phyloP scores from a whole-genome alignment of 257 asterid genomes.

The Striga asiatica region DNA sequence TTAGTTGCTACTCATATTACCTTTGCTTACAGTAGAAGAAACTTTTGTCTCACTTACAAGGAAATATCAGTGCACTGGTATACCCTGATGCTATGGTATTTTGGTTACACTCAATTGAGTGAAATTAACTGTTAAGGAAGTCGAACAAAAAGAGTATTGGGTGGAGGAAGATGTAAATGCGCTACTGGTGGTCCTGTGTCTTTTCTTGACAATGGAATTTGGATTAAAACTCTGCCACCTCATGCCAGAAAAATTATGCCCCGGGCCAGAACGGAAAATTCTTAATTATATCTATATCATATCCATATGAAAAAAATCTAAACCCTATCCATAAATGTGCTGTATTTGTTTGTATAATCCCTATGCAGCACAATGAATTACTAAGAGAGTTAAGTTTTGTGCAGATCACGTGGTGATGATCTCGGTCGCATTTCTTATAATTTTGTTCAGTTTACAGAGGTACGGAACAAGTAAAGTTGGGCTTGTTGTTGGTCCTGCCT shows the following conservation, averaged over 20 bases:
- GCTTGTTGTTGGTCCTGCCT: constrained; percentile 91
- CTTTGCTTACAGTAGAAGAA: background rate
- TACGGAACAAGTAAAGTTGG: constrained; percentile 98
- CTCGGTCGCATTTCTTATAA: constrained; percentile 72
- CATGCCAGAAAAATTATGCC: too few species aligned
- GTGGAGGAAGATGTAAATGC: too few species aligned
- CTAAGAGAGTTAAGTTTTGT: constrained; percentile 29
- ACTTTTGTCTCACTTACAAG: background rate
- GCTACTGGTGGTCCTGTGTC: too few species aligned
- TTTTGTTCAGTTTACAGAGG: constrained; percentile 87
- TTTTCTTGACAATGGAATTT: constrained; percentile 12
- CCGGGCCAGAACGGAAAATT: too few species aligned
- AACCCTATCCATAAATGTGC: constrained; percentile 6
- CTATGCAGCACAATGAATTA: constrained; percentile 7
- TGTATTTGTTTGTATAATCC: constrained; percentile 6
- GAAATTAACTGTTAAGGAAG: too few species aligned
- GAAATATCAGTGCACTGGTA: constrained; percentile 7
- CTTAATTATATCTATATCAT: too few species aligned
- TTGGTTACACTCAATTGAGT: too few species aligned
- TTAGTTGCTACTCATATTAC: constrained; percentile 4
- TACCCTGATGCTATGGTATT: constrained; percentile 8
- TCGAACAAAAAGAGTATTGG: too few species aligned
- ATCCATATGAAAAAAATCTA: too few species aligned
- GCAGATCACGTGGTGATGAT: constrained; percentile 95
- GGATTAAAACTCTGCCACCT: too few species aligned